Base-by-base conservation (phyloP, 2,329 filamentous ascomycete genomes). In the Fusarium pseudoanthophilum region DNA sequence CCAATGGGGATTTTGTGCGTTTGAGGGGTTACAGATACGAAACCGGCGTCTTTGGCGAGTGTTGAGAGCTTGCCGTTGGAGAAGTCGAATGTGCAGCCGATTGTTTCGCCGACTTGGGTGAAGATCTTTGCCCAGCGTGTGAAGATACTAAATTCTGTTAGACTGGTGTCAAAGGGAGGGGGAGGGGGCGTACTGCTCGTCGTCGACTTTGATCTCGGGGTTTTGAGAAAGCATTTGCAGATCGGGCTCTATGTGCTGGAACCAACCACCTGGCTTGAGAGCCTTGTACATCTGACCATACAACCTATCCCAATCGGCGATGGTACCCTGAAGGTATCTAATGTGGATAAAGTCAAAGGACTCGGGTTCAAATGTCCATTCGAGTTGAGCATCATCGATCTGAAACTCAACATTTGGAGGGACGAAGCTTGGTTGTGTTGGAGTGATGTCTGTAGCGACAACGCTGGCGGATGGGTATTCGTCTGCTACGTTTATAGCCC, bases 291-390 rank as follows among this genome's bases (percentile, higher is more conserved):
- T 16, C 46, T 77, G 73, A 1, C 16, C 14, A 24, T 77, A 77
- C 1, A 77, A 11, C 13, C 61, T 75, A 3, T 64, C 58, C 81
- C 81, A 83, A 56, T 83, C 77, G 0, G 55, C 62, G 1, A 83
- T 78, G 1, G 72, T 67, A 0, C 79, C 80, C 4, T 78, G 73
- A 13, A 83, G 48, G 34, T 77, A 78, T 2, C 80, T 78, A 4
- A 79, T 71, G 34, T 83, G 80, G 28, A 83, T 77, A 32, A 79
- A 82, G 55, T 82, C 81, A 30, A 79, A 76, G 0, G 77, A 73
- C 2, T 77, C 68, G 0, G 73, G 71, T 15, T 77, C 69, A 39
- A 75, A 78, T 0, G 88, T 82, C 89, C 89, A 91, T 2, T 78
- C 75, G 6, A 68, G 58, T 26, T 80, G 74, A 14, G 76, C 77